Evolutionary conservation across 2,329 filamentous ascomycete genomes (phyloP), one percentile per base, ranked within the genome.

Genomic region (Colletotrichum euphorbiae): DNA sequence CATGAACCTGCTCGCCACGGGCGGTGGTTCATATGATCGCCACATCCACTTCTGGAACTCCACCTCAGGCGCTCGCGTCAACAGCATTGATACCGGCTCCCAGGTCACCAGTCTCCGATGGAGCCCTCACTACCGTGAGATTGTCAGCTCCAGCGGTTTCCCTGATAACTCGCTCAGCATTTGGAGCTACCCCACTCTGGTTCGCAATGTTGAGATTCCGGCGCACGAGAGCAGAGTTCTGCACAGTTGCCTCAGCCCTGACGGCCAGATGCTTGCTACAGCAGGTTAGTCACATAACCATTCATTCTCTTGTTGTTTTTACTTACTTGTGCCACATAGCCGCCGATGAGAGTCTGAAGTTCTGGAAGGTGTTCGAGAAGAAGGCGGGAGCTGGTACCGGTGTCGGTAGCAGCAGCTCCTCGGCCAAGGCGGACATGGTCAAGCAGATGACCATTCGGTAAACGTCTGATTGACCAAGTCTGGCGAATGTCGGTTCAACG

Each of bases 1-100:
- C 84, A 90, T 93, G 81, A 98, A 98, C 86, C 90, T 98, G 56
- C 91, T 99, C 54, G 96, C 96, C 66, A 98, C 96, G 48, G 96
- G 96, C 65, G 96, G 96, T 77, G 96, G 96, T 73, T 97, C 93
- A 48, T 97, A 98, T 80, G 96, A 99, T 79, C 92, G 94, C 74
- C 93, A 98, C 82, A 99, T 99, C 80, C 96, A 99, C 85, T 99
- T 99, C 89, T 99, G 96, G 96, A 99, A 99, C 87, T 97, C 94
- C 52, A 98, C 96, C 21, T 97, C 95, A 4, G 96, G 96, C 69
- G 95, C 96, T 60, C 93, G 96, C 74, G 94, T 97, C 83, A 99
- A 99, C 90, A 97, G 93, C 87, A 98, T 99, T 80, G 94, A 98
- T 80, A 98, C 96, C 45, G 96, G 96, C 69, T 97, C 94, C 52